These are phyloP conservation scores for Nakaseomyces bracarensis DNA, from an alignment of 1,139 yeast species.

Conservation along the genomic window DNA sequence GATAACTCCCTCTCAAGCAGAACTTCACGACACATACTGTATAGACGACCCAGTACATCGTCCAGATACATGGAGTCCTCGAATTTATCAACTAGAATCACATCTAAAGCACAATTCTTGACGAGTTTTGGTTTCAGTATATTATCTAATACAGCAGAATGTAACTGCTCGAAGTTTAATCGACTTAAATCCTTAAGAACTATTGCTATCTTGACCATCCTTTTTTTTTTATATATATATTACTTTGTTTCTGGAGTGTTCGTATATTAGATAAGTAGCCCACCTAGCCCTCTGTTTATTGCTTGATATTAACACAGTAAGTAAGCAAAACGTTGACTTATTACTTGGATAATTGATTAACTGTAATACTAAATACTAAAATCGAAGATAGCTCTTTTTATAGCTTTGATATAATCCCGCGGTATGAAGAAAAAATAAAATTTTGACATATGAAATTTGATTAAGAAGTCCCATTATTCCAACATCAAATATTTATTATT, in stretches of 20 bases:
- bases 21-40: slow-evolving; percentile 23
- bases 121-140: neutral
- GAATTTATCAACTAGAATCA: slow-evolving; percentile 19
- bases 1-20: slow-evolving; percentile 15
- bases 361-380: no score
- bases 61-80: slow-evolving; percentile 23
- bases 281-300: no score
- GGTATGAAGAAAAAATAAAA: no score
- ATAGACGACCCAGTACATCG: slow-evolving; percentile 23
- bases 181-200: neutral
- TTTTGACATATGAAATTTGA: no score
- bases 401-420: no score
- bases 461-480: no score
- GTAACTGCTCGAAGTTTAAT: neutral
- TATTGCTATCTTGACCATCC: slow-evolving; percentile 1
- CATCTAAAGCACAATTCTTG: slow-evolving; percentile 9
- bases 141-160: neutral
- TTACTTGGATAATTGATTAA: no score
- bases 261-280: no score
- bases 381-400: no score
- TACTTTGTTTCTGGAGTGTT: neutral
- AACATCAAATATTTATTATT: no score
- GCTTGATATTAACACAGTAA: no score
- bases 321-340: no score
- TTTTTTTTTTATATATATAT: neutral